Evolutionary conservation across 163 green algal species (phyloP).

Genomic region (Scenedesmus sp.): DNA sequence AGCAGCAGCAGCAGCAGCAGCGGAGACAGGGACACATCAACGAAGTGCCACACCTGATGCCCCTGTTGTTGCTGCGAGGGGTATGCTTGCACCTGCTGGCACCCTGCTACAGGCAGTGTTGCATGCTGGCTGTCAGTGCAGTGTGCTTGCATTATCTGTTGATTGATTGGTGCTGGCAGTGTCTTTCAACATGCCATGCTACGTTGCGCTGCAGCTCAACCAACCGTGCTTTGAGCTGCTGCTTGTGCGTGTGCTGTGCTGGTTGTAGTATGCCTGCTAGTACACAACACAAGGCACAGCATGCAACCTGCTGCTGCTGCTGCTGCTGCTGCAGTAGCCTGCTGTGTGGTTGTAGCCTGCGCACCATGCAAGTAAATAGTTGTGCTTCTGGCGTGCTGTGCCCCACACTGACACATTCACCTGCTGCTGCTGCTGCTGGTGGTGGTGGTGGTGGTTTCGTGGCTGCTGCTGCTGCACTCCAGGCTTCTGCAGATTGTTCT

Average conservation of each 20-base stretch:
- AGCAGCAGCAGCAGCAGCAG: background rate
- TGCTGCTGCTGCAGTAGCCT: background rate
- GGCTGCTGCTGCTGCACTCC: background rate
- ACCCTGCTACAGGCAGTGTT: too few species aligned
- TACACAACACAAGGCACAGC: too few species aligned
- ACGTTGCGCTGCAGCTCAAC: too few species aligned
- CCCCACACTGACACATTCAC: background rate
- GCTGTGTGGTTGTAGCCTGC: background rate
- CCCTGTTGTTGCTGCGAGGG: background rate
- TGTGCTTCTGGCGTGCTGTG: background rate
- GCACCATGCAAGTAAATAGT: too few species aligned
- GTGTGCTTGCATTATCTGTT: too few species aligned
- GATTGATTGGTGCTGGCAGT: too few species aligned
- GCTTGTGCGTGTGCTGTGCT: too few species aligned
- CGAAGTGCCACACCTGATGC: background rate
- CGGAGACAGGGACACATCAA: background rate
- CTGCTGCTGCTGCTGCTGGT: background rate
- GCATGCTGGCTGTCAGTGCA: too few species aligned
- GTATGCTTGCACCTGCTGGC: background rate
- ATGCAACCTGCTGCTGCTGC: background rate
- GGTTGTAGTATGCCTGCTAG: too few species aligned
- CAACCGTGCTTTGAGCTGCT: too few species aligned
- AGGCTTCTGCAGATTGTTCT: constrained; percentile 26
- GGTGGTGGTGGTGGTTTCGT: too few species aligned
- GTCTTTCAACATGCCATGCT: too few species aligned